Conservation (phyloP, 495 filamentous ascomycete genomes). For the Achaetomiella virescens region DNA sequence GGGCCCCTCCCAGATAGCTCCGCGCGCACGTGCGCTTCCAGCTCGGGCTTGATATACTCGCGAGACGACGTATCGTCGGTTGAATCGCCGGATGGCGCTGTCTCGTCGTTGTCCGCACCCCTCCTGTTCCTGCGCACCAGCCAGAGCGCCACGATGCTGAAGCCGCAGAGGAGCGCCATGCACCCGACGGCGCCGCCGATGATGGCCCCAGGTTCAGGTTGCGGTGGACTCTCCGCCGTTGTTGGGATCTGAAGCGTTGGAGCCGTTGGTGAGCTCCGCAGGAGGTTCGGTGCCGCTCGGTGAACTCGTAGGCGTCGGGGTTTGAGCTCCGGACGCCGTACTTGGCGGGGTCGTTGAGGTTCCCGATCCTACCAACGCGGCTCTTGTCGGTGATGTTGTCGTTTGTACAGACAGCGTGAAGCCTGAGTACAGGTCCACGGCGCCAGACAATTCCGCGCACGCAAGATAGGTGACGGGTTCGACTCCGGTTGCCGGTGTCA, state of each 20-base stretch:
- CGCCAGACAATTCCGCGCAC: not conserved
- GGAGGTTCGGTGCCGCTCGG: not conserved
- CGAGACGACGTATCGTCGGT: no score
- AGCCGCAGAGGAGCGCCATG: conserved; percentile 4
- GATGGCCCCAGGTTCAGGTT: conserved; percentile 1
- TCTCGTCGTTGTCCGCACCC: no score
- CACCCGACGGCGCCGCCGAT: conserved; percentile 4
- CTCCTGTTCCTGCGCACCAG: no score
- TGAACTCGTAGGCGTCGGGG: not conserved
- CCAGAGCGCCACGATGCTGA: no score
- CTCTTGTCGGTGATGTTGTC: not conserved
- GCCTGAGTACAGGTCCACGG: not conserved
- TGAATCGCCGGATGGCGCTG: no score
- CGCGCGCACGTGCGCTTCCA: no score
- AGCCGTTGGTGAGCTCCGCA: not conserved
- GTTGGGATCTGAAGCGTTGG: not conserved
- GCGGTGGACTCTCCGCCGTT: not conserved
- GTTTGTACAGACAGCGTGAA: no score
- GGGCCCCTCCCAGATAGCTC: no score
- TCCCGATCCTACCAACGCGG: not conserved
- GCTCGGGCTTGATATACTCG: no score
- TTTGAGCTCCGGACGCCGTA: not conserved
- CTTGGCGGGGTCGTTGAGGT: not conserved
- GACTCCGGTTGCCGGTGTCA: not conserved
- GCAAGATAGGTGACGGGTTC: not conserved